These are phyloP conservation scores for Candida patagonica DNA, from an alignment of 805 yeast species.

Conservation along the genomic window DNA sequence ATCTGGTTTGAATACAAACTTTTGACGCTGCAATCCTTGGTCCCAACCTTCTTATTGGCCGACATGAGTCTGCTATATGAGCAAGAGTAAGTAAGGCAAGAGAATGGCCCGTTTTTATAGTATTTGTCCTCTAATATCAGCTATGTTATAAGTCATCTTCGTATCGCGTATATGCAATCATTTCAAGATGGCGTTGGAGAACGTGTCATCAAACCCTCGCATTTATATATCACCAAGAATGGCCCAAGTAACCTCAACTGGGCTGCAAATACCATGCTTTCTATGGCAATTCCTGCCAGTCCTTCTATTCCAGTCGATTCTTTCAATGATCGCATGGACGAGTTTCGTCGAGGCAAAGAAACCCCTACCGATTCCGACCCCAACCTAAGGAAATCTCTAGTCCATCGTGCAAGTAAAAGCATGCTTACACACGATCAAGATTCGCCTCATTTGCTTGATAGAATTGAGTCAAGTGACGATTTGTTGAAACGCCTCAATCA, in stretches of 20 bases:
- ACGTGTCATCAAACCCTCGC: constrained; percentile 20
- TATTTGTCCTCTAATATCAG: constrained; percentile 5
- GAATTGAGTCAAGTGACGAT: not conserved
- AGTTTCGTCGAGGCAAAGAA: constrained; percentile 5
- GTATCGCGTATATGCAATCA: constrained; percentile 23
- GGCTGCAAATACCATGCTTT: constrained; percentile 18
- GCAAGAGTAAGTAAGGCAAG: constrained; percentile 16
- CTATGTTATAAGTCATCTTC: constrained; percentile 24
- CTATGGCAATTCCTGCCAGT: constrained; percentile 16
- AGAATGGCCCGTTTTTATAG: not conserved
- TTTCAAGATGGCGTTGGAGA: constrained; percentile 23
- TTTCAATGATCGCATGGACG: constrained; percentile 6
- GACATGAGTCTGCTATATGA: constrained; percentile 25
- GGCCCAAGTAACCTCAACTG: constrained; percentile 19
- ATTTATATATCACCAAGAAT: constrained; percentile 18
- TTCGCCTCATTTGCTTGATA: too few species aligned
- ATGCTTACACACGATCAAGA: too few species aligned
- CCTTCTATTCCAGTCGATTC: constrained; percentile 22
- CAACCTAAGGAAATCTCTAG: not conserved
- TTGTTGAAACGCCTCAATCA: constrained; percentile 2
- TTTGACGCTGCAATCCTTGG: constrained; percentile 1
- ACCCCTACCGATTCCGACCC: not conserved
- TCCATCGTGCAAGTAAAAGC: not conserved
- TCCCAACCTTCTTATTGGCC: constrained; percentile 6
- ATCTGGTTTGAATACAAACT: not conserved